These are phyloP conservation scores for Diutina ranongensis DNA, from an alignment of 1,139 yeast genomes.

Conservation along the genomic window DNA sequence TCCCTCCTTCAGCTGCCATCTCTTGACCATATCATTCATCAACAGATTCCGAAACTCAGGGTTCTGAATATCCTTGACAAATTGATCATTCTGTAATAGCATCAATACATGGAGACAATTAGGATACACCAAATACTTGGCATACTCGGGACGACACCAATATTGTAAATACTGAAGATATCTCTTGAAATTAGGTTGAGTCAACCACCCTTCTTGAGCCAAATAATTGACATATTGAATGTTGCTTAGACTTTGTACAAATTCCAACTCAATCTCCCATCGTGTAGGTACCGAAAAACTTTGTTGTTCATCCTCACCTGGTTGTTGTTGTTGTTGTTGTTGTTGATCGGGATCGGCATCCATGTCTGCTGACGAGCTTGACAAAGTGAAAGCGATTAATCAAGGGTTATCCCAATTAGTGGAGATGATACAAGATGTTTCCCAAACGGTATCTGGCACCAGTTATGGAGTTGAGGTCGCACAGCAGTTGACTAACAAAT, in stretches of 20 bases:
- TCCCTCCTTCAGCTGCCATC: conserved; percentile 32
- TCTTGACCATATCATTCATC: conserved; percentile 67
- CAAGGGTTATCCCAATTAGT: not conserved
- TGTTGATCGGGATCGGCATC: too few relatives aligned
- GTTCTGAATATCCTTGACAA: conserved; percentile 42
- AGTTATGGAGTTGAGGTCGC: conserved; percentile 5
- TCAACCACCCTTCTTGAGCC: conserved; percentile 63
- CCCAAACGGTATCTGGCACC: not conserved
- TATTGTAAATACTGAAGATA: conserved; percentile 61
- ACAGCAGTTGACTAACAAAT: not conserved
- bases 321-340: not conserved
- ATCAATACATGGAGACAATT: conserved; percentile 60
- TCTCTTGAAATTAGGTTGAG: conserved; percentile 47
- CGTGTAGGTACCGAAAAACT: conserved; percentile 41
- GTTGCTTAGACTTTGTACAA: conserved; percentile 73
- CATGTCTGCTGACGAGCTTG: not conserved
- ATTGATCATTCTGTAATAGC: conserved; percentile 43
- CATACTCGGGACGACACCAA: conserved; percentile 61
- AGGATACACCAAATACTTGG: conserved; percentile 59
- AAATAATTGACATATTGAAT: conserved; percentile 64
- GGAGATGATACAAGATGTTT: not conserved
- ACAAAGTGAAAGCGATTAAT: not conserved
- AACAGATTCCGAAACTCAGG: conserved; percentile 47
- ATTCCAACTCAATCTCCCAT: conserved; percentile 77
- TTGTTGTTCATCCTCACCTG: not conserved